Evolutionary conservation across 2,329 filamentous ascomycete genomes (phyloP).

Genomic region (Drechslerella coelobrocha): DNA sequence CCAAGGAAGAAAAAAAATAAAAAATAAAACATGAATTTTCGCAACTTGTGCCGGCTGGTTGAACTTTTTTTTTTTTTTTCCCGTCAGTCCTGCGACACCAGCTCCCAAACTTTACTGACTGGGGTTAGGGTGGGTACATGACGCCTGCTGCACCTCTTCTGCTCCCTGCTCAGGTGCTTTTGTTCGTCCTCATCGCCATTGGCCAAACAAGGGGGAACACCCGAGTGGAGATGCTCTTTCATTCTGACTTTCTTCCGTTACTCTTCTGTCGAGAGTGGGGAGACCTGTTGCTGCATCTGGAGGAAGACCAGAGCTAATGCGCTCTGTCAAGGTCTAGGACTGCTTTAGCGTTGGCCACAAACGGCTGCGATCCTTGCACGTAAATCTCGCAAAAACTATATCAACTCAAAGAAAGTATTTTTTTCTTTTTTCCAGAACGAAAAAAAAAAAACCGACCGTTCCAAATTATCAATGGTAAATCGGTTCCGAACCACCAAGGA

Average conservation of each 20-base stretch:
- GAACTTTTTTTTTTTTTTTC: conserved; percentile 48
- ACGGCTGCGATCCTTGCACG: conserved; percentile 45
- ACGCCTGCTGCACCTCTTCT: conserved; percentile 49
- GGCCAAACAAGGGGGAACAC: conserved; percentile 49
- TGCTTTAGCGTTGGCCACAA: conserved; percentile 51
- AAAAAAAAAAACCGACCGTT: conserved; percentile 11
- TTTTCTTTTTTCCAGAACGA: conserved; percentile 33
- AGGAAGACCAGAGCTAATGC: conserved; percentile 49
- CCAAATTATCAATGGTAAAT: conserved; percentile 36
- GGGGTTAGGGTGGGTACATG: conserved; percentile 50
- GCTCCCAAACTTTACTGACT: conserved; percentile 50
- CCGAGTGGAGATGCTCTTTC: conserved; percentile 50
- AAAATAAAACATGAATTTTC: conserved; percentile 22
- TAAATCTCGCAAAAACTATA: conserved; percentile 49
- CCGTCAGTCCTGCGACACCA: conserved; percentile 48
- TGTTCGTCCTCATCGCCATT: conserved; percentile 49
- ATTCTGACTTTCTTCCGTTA: conserved; percentile 48
- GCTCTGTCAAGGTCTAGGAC: conserved; percentile 47
- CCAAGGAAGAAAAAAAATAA: conserved; percentile 31
- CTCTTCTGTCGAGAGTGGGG: conserved; percentile 50
- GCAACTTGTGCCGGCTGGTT: conserved; percentile 41
- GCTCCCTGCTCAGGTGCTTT: conserved; percentile 48
- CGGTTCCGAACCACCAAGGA: conserved; percentile 46
- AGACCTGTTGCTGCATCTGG: conserved; percentile 51
- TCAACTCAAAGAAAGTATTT: conserved; percentile 8